Percentiles rank a stretch among this genome's conserved stretches.
Evolutionary conservation across 495 filamentous ascomycete genomes (phyloP).

Genomic region (Chaetomium tenue): DNA sequence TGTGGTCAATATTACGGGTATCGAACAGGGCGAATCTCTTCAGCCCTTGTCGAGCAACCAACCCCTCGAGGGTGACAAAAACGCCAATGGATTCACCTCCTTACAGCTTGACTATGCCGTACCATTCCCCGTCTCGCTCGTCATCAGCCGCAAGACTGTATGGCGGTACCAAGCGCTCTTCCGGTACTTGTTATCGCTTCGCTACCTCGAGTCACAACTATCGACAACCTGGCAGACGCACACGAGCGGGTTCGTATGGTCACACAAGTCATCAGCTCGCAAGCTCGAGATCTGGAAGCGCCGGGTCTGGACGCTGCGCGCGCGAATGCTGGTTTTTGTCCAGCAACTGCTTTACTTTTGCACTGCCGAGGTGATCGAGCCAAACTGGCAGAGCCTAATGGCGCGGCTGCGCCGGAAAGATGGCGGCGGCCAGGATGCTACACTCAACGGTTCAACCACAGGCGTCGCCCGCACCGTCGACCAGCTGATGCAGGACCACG

Average conservation of each 20-base stretch:
- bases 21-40: slow-evolving; percentile 78
- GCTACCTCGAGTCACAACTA: slow-evolving; percentile 82
- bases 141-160: slow-evolving; percentile 93
- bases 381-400: slow-evolving; percentile 94
- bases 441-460: background rate
- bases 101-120: slow-evolving; percentile 91
- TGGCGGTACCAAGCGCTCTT: slow-evolving; percentile 95
- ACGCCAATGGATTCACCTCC: slow-evolving; percentile 83
- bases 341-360: slow-evolving; percentile 96
- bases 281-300: slow-evolving; percentile 89
- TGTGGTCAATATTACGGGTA: slow-evolving; percentile 90
- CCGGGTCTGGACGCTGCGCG: slow-evolving; percentile 83
- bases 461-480: slow-evolving; percentile 82
- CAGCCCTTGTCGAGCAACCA: slow-evolving; percentile 49
- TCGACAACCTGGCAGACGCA: slow-evolving; percentile 87
- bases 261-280: slow-evolving; percentile 68
- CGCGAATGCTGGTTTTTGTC: slow-evolving; percentile 93
- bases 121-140: slow-evolving; percentile 93
- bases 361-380: slow-evolving; percentile 94
- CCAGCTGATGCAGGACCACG: slow-evolving; percentile 98
- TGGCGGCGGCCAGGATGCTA: slow-evolving; percentile 44
- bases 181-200: slow-evolving; percentile 82
- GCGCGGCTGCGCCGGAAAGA: slow-evolving; percentile 66
- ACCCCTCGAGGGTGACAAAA: slow-evolving; percentile 73
- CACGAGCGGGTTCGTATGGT: slow-evolving; percentile 78